A percentile compares a stretch with the other conserved stretches of the same genome.
Evolutionary conservation across 2,329 filamentous ascomycete genomes (phyloP).

Genomic region (Epichloe bromicola): DNA sequence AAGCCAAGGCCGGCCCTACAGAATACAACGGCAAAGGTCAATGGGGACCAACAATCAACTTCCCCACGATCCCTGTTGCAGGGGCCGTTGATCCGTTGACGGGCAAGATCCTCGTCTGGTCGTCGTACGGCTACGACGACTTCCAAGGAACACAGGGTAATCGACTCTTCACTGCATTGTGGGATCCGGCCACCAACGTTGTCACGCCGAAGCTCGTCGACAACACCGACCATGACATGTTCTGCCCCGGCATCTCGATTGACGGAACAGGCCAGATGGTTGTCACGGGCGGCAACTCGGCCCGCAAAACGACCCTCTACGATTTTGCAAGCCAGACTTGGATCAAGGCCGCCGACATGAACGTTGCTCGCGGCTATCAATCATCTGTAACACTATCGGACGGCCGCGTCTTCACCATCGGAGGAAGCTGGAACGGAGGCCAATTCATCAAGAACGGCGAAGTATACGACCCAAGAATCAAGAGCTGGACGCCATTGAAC

Average conservation of each 20-base stretch:
- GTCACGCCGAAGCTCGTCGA: conserved; percentile 18
- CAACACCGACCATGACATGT: conserved; percentile 40
- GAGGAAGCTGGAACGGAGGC: conserved; percentile 39
- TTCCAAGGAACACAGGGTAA: conserved; percentile 6
- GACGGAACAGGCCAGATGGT: conserved; percentile 35
- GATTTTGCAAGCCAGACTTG: conserved; percentile 25
- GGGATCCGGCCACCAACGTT: conserved; percentile 8
- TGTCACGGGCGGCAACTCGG: conserved; percentile 40
- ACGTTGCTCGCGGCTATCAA: conserved; percentile 38
- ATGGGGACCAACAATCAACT: conserved; percentile 23
- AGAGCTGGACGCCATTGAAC: conserved; percentile 32
- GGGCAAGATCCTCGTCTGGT: conserved; percentile 5
- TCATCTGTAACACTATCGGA: conserved; percentile 35
- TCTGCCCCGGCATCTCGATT: conserved; percentile 35
- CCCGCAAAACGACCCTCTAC: conserved; percentile 35
- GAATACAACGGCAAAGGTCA: conserved; percentile 13
- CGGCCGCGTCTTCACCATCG: conserved; percentile 44
- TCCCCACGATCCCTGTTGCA: conserved; percentile 22
- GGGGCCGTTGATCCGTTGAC: conserved; percentile 3
- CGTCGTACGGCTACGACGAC: conserved; percentile 7
- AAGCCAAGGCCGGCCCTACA: conserved; percentile 12
- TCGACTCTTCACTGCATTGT: conserved; percentile 8
- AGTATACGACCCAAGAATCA: conserved; percentile 31
- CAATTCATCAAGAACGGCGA: conserved; percentile 42
- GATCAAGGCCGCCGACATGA: conserved; percentile 27